These are phyloP conservation scores for Punica granatum DNA, from an alignment of 345 rosid species.

Conservation along the genomic window DNA sequence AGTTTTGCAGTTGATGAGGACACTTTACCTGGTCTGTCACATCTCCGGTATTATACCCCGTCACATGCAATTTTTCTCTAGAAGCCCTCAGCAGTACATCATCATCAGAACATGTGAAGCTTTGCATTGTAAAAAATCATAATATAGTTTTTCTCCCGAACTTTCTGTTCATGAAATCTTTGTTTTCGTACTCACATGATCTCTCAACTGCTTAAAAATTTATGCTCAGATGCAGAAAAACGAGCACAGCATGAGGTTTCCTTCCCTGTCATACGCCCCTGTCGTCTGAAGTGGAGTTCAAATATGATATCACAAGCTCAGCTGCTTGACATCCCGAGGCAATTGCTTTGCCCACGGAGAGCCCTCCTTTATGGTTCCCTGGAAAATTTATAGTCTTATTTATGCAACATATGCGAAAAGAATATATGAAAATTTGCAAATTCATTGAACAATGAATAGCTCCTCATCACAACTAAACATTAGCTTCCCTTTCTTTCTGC, in stretches of 20 bases:
- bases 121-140: too few relatives aligned
- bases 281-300: constrained; percentile 51
- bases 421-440: not conserved
- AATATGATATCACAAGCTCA: constrained; percentile 66
- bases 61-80: too few relatives aligned
- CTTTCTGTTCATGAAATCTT: too few relatives aligned
- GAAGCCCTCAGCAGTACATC: too few relatives aligned
- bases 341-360: constrained; percentile 81
- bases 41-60: too few relatives aligned
- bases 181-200: too few relatives aligned
- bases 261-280: constrained; percentile 16
- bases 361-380: constrained; percentile 90
- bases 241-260: not conserved
- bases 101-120: too few relatives aligned
- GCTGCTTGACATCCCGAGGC: constrained; percentile 88
- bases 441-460: not conserved
- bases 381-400: constrained; percentile 1
- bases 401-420: not conserved
- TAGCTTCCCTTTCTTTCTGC: not conserved
- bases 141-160: too few relatives aligned
- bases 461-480: not conserved
- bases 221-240: not conserved
- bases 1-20: too few relatives aligned
- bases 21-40: too few relatives aligned
- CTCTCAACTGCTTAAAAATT: not conserved